Evolutionary conservation across 495 filamentous ascomycete species (phyloP).

Genomic region (Halenospora varia): DNA sequence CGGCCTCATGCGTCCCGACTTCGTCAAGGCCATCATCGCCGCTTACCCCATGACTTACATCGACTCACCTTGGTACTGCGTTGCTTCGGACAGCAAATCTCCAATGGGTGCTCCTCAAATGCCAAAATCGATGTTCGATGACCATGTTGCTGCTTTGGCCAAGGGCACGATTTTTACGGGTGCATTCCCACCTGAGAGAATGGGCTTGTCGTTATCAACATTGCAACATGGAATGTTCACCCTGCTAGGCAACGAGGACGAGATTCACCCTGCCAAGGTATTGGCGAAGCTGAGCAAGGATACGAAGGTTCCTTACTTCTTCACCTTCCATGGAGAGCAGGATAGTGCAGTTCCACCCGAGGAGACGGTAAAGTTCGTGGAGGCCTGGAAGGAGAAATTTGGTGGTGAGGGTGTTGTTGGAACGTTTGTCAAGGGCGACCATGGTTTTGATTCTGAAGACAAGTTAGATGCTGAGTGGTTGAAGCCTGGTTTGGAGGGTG

Average conservation of each 20-base stretch:
- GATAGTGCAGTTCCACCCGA: conserved; percentile 13
- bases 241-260: conserved; percentile 10
- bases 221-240: conserved; percentile 9
- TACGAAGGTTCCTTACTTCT: conserved; percentile 13
- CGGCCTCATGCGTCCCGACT: conserved; percentile 14
- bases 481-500: conserved; percentile 12
- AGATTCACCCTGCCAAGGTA: conserved; percentile 4
- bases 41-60: conserved; percentile 18
- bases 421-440: conserved; percentile 14
- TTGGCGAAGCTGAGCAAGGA: conserved; percentile 4
- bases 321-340: conserved; percentile 12
- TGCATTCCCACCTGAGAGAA: conserved; percentile 7
- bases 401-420: conserved; percentile 9
- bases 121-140: background rate
- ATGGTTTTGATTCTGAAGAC: conserved; percentile 14
- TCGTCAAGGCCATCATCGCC: conserved; percentile 14
- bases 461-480: conserved; percentile 12
- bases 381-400: conserved; percentile 12
- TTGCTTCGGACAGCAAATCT: background rate
- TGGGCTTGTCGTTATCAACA: background rate
- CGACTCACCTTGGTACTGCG: conserved; percentile 7
- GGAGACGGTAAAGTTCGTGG: conserved; percentile 6
- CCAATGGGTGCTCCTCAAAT: conserved; percentile 6
- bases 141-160: background rate
- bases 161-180: conserved; percentile 11